phyloP scores from a whole-genome alignment of 1,284 basidiomycete species.

The Trametes versicolor region DNA sequence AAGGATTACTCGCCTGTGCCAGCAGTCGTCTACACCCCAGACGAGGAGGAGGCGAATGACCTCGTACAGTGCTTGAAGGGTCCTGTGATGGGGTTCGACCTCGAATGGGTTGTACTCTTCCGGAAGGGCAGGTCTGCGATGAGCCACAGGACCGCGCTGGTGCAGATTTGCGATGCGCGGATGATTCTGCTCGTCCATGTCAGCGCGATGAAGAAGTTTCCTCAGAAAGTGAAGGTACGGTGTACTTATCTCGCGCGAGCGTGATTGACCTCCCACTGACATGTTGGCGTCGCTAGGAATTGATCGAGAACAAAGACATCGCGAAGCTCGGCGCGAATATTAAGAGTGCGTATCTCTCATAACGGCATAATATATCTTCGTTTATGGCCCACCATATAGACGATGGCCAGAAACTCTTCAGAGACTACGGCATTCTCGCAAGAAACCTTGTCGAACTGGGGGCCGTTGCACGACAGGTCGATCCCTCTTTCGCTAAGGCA shows the following conservation, averaged over 20 bases:
- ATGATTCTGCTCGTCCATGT: conserved; percentile 68
- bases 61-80: conserved; percentile 52
- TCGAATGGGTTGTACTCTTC: conserved; percentile 64
- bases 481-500: conserved; percentile 48
- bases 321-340: conserved; percentile 71
- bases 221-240: conserved; percentile 53
- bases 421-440: conserved; percentile 65
- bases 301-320: conserved; percentile 57
- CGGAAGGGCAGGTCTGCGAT: conserved; percentile 38
- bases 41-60: conserved; percentile 54
- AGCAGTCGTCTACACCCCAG: conserved; percentile 50
- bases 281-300: conserved; percentile 46
- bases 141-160: conserved; percentile 56
- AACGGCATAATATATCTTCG: background rate
- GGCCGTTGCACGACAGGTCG: conserved; percentile 57
- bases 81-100: conserved; percentile 63
- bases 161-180: conserved; percentile 59
- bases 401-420: conserved; percentile 68
- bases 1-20: conserved; percentile 49
- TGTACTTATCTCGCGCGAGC: no score
- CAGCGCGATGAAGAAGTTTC: conserved; percentile 60
- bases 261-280: background rate
- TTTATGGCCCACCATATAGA: conserved; percentile 46
- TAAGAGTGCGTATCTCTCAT: conserved; percentile 51
- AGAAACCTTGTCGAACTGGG: conserved; percentile 66